phyloP scores from a whole-genome alignment of 164 flowering plant genomes.

The Nelumbo lutea region DNA sequence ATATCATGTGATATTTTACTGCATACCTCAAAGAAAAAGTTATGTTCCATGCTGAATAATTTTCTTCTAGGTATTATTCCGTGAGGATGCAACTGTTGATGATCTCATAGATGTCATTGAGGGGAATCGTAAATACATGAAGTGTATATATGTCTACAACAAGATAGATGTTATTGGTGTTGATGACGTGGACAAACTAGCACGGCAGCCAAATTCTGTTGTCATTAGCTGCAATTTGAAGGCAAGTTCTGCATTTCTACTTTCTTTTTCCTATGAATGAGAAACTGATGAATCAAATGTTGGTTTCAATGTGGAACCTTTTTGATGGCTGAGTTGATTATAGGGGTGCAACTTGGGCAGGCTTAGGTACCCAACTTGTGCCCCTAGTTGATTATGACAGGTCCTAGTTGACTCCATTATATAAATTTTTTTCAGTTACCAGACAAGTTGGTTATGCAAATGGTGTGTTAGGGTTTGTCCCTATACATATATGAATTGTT shows the following conservation, averaged over 20 bases:
- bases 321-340: conserved; percentile 1
- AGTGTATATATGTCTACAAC: conserved; percentile 96
- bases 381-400: too few species aligned
- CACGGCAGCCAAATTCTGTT: conserved; percentile 93
- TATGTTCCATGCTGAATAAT: neutral
- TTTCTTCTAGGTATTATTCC: conserved; percentile 65
- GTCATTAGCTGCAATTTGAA: conserved; percentile 96
- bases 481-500: too few species aligned
- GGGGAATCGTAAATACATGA: conserved; percentile 97
- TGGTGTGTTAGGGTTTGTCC: too few species aligned
- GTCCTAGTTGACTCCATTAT: too few species aligned
- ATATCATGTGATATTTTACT: neutral
- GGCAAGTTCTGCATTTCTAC: conserved; percentile 34
- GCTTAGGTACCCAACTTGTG: too few species aligned
- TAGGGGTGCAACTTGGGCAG: too few species aligned
- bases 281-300: neutral
- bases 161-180: conserved; percentile 98
- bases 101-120: conserved; percentile 99
- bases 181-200: conserved; percentile 93
- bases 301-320: neutral
- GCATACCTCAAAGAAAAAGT: neutral
- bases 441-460: too few species aligned
- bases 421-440: too few species aligned
- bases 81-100: conserved; percentile 99
- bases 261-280: neutral